phyloP scores from a whole-genome alignment of 129 eudicot genomes.

The Flaveria bidentis region DNA sequence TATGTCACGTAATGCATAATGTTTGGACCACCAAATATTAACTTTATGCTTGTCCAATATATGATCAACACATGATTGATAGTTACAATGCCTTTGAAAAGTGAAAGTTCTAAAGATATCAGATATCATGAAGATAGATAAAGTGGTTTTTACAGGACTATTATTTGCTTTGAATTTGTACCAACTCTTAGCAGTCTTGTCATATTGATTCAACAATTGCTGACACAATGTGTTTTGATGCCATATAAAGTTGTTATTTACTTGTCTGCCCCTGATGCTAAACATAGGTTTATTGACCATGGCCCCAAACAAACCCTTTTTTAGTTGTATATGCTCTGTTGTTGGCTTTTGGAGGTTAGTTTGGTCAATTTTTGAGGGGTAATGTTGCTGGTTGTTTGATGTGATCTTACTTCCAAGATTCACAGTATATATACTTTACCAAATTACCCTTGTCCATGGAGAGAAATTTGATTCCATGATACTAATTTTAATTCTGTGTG shows the following conservation, averaged over 20 bases:
- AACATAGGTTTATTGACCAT: not conserved
- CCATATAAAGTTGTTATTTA: not conserved
- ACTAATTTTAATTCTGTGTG: too few relatives aligned
- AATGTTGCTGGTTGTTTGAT: not conserved
- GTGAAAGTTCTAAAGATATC: not conserved
- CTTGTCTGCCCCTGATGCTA: not conserved
- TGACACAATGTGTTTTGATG: not conserved
- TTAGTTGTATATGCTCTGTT: not conserved
- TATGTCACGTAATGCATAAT: not conserved
- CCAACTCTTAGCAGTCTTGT: not conserved
- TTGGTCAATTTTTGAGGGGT: slow-evolving; percentile 20
- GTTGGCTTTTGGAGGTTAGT: not conserved
- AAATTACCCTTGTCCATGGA: too few relatives aligned
- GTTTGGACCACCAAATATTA: not conserved
- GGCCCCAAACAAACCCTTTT: not conserved
- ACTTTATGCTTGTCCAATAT: not conserved
- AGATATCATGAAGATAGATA: not conserved
- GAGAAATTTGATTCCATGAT: too few relatives aligned
- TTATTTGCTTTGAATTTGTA: not conserved
- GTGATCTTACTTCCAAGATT: not conserved
- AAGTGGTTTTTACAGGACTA: not conserved
- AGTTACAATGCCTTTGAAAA: not conserved
- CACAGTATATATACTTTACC: too few relatives aligned
- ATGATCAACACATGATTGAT: not conserved
- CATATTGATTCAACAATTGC: not conserved